phyloP scores from a whole-genome alignment of 805 yeast species.

The Teunomyces cretensis region DNA sequence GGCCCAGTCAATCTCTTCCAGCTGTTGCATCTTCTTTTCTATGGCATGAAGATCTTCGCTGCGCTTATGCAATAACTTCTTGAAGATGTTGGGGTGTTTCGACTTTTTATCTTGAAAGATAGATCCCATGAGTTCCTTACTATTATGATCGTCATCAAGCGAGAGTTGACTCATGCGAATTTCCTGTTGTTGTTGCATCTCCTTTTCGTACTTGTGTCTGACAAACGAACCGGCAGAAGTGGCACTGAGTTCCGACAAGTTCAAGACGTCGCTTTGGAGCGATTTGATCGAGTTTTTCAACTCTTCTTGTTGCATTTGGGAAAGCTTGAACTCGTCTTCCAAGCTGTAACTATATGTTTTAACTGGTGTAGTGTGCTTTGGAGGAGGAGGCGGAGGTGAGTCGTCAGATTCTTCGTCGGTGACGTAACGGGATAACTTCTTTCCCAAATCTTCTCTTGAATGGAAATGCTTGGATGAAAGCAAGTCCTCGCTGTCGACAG shows the following conservation, averaged over 20 bases:
- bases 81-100: conserved; percentile 45
- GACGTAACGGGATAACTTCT: conserved; percentile 24
- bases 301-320: conserved; percentile 36
- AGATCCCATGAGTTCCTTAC: conserved; percentile 34
- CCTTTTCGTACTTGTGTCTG: conserved; percentile 61
- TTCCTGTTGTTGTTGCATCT: conserved; percentile 21
- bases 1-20: conserved; percentile 38
- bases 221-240: conserved; percentile 85
- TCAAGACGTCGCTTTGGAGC: conserved; percentile 46
- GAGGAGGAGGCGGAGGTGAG: conserved; percentile 37
- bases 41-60: conserved; percentile 27
- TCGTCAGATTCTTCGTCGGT: conserved; percentile 9
- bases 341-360: conserved; percentile 28
- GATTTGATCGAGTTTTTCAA: conserved; percentile 41
- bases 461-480: conserved; percentile 29
- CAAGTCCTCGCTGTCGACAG: conserved; percentile 36
- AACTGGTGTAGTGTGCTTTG: conserved; percentile 21
- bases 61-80: conserved; percentile 39
- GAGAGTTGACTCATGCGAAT: conserved; percentile 20
- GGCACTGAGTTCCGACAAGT: conserved; percentile 74
- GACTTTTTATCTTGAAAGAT: conserved; percentile 43
- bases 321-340: conserved; percentile 26
- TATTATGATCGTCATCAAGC: conserved; percentile 18
- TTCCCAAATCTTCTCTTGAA: conserved; percentile 37
- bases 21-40: conserved; percentile 32